phyloP scores from a whole-genome alignment of 1,284 basidiomycete species.

The Cryptococcus neoformans region DNA sequence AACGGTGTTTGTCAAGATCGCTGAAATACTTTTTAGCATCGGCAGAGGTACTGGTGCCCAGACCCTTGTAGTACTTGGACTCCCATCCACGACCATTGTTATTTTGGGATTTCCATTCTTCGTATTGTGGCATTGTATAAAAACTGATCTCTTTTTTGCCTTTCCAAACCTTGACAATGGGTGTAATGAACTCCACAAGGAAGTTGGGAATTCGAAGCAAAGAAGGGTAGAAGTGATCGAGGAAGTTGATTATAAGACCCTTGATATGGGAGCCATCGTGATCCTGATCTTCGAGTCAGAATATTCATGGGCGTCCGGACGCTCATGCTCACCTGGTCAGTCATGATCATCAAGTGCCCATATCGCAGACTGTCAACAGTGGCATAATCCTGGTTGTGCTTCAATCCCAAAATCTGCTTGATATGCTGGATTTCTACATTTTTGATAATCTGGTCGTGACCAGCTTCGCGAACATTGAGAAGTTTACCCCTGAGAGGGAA shows the following conservation, averaged over 20 bases:
- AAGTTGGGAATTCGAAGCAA: conserved; percentile 89
- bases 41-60: conserved; percentile 85
- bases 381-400: conserved; percentile 87
- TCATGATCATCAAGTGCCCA: conserved; percentile 99
- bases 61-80: conserved; percentile 97
- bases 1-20: conserved; percentile 89
- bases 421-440: conserved; percentile 97
- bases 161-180: conserved; percentile 91
- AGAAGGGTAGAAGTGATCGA: conserved; percentile 97
- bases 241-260: conserved; percentile 95
- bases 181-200: conserved; percentile 97
- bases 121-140: conserved; percentile 97
- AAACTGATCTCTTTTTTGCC: conserved; percentile 80
- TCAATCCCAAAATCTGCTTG: conserved; percentile 96
- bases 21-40: conserved; percentile 94
- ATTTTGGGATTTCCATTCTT: conserved; percentile 82
- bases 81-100: conserved; percentile 81
- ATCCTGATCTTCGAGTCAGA: conserved; percentile 61
- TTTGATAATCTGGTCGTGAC: conserved; percentile 95
- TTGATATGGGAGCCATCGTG: conserved; percentile 99
- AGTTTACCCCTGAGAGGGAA: conserved; percentile 98
- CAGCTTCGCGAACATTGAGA: conserved; percentile 95
- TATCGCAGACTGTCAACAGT: conserved; percentile 76
- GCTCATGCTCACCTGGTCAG: conserved; percentile 73
- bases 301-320: neutral